phyloP scores from a whole-genome alignment of 2,329 filamentous ascomycete species.

The Diatrype stigma region DNA sequence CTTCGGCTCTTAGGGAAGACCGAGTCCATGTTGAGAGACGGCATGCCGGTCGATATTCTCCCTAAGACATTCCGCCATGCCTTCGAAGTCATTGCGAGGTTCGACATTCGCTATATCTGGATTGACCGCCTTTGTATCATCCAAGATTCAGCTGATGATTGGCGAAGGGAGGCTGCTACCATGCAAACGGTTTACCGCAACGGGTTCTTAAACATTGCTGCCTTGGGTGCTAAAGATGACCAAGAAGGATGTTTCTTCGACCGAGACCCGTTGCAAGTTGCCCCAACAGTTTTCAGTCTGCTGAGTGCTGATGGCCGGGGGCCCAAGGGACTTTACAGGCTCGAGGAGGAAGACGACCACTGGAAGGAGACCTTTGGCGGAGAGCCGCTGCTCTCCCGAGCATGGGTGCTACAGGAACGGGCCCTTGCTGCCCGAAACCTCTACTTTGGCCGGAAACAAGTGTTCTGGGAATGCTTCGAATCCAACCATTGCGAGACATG shows the following conservation, averaged over 20 bases:
- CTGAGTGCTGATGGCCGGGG: constrained; percentile 1
- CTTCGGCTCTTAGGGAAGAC: constrained; percentile 5
- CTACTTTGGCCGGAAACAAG: constrained; percentile 14
- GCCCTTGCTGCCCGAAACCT: constrained; percentile 15
- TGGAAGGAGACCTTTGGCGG: constrained; percentile 5
- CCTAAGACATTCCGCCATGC: constrained; percentile 13
- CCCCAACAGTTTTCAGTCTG: constrained; percentile 7
- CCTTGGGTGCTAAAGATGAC: constrained; percentile 7
- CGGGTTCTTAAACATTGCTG: constrained; percentile 13
- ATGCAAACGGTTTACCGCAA: constrained; percentile 15
- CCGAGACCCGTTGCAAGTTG: constrained; percentile 5
- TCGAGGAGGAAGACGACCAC: neutral
- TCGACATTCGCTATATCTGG: constrained; percentile 17
- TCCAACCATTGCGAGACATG: constrained; percentile 11
- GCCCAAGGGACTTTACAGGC: neutral
- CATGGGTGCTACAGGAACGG: constrained; percentile 19
- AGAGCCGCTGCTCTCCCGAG: constrained; percentile 10
- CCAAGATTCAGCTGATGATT: constrained; percentile 16
- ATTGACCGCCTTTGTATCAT: constrained; percentile 21
- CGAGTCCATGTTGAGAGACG: neutral
- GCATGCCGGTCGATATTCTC: constrained; percentile 5
- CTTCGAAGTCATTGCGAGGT: constrained; percentile 10
- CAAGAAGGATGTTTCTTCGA: constrained; percentile 11
- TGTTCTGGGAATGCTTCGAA: constrained; percentile 17
- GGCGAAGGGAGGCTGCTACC: constrained; percentile 9